A percentile compares a stretch with the other conserved stretches of the same genome.
These are phyloP conservation scores for Eucalyptus albens DNA, from an alignment of 345 rosid species.

Conservation along the genomic window DNA sequence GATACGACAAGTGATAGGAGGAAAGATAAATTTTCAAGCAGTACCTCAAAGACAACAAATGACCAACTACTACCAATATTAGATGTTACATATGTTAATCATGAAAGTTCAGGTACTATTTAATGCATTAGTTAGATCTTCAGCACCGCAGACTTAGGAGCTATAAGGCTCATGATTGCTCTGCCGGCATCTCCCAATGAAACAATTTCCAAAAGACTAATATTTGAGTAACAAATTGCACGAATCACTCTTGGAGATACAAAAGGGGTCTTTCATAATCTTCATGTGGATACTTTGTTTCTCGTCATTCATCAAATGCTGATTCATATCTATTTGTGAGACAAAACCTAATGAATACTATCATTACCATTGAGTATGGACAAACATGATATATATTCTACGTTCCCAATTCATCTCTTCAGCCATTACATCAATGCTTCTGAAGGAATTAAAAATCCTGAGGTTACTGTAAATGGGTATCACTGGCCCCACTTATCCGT, in stretches of 20 bases:
- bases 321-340: not conserved
- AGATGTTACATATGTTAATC: not conserved
- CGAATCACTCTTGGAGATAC: not conserved
- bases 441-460: not conserved
- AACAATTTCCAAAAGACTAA: not conserved
- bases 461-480: not conserved
- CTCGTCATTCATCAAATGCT: not conserved
- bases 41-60: no score
- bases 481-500: fast-evolving
- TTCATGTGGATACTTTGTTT: not conserved
- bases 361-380: not conserved
- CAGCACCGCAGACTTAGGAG: not conserved
- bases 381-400: not conserved
- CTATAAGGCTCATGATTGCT: not conserved
- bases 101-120: not conserved
- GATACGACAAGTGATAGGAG: no score
- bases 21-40: no score
- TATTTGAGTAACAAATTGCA: not conserved
- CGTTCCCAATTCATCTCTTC: not conserved
- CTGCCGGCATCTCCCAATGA: not conserved
- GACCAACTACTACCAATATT: not conserved
- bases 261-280: not conserved
- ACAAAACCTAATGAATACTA: not conserved
- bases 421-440: not conserved
- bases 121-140: not conserved